Base-by-base conservation (phyloP, 345 rosid species). In the Aethionema arabicum region DNA sequence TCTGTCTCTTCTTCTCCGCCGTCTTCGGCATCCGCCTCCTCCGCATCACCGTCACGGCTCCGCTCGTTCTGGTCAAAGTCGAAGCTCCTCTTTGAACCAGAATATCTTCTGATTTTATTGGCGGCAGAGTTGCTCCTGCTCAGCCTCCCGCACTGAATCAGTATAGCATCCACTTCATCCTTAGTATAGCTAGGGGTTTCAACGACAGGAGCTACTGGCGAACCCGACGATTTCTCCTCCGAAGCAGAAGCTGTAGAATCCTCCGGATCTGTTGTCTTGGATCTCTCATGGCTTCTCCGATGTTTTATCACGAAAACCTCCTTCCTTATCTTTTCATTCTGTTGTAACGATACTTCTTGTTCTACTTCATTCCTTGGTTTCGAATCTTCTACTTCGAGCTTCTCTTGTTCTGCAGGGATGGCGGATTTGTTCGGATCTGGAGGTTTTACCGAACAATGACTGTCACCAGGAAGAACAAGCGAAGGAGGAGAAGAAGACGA, bases 81-180 rank as follows among this genome's bases (percentile, higher is more conserved):
- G 30, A 77, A 93, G 61, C 99, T 93, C 46, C 99, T 80, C 75
- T 93, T 93, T 9, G 91, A 85, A n/a, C 99, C 97, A 0, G 95
- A 82, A 32, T 85, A 85, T 29, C 80, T 87, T 29, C 79, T 72
- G 5, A 78, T 72, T 0, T 82, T 78, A 11, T 76, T 71, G 3
- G 77, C 65, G 0, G 82, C 81, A 2, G 98, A 88, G 68, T 85
- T 87, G 72, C 84, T 90, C 45, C 91, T 73, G 81, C 97, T 89
- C 21, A 93, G 84, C 67, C 91, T 81, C 13, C 97, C 99, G 39
- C 99, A 93, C 12, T 93, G 99, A 27, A 90, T 87, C 52, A 93
- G 77, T 63, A 93, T 90, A 33, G 97, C 97, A 43, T 93, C 96
- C 14, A 93, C 95, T 66, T 89, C 75, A 60, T 93, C 99, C 27